phyloP scores from a whole-genome alignment of 352 stramenopile genomes.

The Peronospora farinosa region DNA sequence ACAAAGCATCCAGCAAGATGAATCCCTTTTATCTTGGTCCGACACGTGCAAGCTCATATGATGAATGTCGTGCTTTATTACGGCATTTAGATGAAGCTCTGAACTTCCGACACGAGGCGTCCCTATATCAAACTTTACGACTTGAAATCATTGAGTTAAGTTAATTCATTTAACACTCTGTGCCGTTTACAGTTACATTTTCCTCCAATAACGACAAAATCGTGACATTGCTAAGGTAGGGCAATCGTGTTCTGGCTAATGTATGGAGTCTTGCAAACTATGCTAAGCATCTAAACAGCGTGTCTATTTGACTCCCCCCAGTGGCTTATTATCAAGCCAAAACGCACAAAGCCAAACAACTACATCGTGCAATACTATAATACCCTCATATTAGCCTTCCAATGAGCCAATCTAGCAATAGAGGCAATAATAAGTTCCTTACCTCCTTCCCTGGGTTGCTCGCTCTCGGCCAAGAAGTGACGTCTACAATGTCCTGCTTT shows the following conservation, averaged over 20 bases:
- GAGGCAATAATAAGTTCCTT: conserved; percentile 29
- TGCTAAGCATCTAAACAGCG: conserved; percentile 3
- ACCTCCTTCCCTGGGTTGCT: conserved; percentile 12
- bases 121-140: conserved; percentile 5
- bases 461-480: conserved; percentile 4
- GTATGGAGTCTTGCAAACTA: conserved; percentile 10
- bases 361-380: conserved; percentile 20
- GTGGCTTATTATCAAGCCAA: background rate
- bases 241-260: conserved; percentile 4
- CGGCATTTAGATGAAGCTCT: no score
- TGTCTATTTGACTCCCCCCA: conserved; percentile 3
- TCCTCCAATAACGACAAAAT: conserved; percentile 10
- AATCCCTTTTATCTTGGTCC: conserved; percentile 12
- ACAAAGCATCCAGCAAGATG: conserved; percentile 12
- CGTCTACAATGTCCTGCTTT: conserved; percentile 29
- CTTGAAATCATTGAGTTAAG: no score
- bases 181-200: background rate
- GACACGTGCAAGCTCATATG: conserved; percentile 1
- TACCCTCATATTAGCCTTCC: conserved; percentile 40
- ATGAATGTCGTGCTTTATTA: no score
- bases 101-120: conserved; percentile 11
- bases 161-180: no score
- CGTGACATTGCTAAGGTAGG: background rate
- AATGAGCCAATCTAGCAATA: conserved; percentile 33
- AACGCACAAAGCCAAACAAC: conserved; percentile 3